Conservation (phyloP, 2,329 filamentous ascomycete genomes). For the Myrmaecium sp. region DNA sequence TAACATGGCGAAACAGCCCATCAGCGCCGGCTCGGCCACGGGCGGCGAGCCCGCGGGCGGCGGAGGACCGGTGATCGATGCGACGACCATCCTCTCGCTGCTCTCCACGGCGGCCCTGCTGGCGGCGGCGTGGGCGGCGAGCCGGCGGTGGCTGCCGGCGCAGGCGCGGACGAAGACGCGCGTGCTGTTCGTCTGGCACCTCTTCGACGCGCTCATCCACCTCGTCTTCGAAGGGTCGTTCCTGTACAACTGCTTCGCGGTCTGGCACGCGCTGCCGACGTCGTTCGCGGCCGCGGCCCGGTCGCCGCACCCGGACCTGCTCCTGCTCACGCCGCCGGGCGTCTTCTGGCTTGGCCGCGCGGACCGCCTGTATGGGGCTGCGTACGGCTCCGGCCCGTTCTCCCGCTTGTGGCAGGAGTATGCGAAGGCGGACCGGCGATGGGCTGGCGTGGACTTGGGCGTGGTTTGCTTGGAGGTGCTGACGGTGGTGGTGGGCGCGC, state of each 20-base stretch:
- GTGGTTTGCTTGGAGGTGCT: conserved; percentile 43
- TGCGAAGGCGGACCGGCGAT: conserved; percentile 44
- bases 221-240: conserved; percentile 81
- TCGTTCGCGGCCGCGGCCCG: conserved; percentile 10
- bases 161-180: conserved; percentile 42
- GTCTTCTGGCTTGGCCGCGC: conserved; percentile 37
- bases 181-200: conserved; percentile 83
- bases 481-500: conserved; percentile 42
- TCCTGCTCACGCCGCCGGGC: conserved; percentile 26
- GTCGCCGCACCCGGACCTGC: conserved; percentile 9
- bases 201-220: conserved; percentile 84
- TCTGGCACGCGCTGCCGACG: conserved; percentile 25
- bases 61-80: too few species aligned
- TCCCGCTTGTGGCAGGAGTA: conserved; percentile 48
- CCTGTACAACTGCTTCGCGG: conserved; percentile 88
- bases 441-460: conserved; percentile 41
- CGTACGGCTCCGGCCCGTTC: conserved; percentile 37
- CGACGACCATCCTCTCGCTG: conserved; percentile 38
- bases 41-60: too few species aligned
- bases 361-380: conserved; percentile 40
- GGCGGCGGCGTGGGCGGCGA: conserved; percentile 33
- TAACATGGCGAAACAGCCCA: too few species aligned
- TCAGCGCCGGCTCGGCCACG: too few species aligned
- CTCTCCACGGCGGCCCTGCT: conserved; percentile 37
- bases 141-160: conserved; percentile 33